Evolutionary conservation across 192 early-diverging fungal genomes (phyloP), one percentile per base, ranked within the genome.

Genomic region (Irineochytrium annulatum): DNA sequence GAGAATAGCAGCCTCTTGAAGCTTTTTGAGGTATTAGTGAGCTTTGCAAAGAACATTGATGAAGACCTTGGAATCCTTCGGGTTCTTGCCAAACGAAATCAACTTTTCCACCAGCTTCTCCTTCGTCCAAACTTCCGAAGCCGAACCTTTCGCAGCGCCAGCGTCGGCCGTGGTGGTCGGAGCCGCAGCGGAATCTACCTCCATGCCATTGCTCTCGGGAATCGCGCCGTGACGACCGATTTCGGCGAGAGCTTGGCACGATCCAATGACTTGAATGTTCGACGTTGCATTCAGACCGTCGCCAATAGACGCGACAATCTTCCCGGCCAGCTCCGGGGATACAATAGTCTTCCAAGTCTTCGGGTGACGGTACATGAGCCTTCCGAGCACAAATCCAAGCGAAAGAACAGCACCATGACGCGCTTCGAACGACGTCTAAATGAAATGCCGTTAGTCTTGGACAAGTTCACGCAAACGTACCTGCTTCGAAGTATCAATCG

Each of bases 181-280:
- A n/a, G n/a, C n/a, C n/a, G n/a, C n/a, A n/a, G n/a, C n/a, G n/a
- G n/a, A n/a, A 31, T 65, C 63, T 4, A 65, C 63, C 17, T 57
- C 55, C 63, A 65, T 65, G 76, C 48, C 13, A 22, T 19, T 14
- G 8, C 6, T 27, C n/a, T 34, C 37, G 3, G 69, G 69, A 5
- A 90, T 55, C 3, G 59, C 34, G 1, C 67, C 74, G 54, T 87
- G 86, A 20, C 88, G 64, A 2, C 89, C 85, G 14, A 88, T 69
- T 54, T 94, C 91, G 2, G 85, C 80, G n/a, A 94, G 56, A 0
- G 90, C 71, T 32, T 78, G 60, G 63, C 82, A 87, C 20, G 87
- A 82, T 1, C 80, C 91, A 19, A 67, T 58, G 0, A 86, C 70
- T 41, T 79, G 66, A 14, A 81, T 65, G 3, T 71, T 59, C 1